A percentile compares a stretch with the other conserved stretches of the same genome.
Conservation (phyloP, 1,284 basidiomycete genomes). For the Rhizopogon parksii region DNA sequence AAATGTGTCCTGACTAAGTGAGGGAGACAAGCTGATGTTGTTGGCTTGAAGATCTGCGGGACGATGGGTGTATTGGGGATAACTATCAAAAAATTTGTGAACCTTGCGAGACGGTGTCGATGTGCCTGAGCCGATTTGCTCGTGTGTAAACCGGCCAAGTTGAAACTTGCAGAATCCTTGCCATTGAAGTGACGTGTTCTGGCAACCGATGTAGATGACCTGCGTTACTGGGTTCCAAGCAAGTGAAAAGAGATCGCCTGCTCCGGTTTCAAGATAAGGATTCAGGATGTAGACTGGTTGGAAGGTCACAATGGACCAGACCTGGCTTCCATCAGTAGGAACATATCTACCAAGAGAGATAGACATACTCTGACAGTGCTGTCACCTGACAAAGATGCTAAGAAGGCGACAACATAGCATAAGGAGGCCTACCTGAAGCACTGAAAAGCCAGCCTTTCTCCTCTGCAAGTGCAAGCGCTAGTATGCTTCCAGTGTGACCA, state of each 20-base stretch:
- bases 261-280: constrained; percentile 77
- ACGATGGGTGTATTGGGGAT: constrained; percentile 60
- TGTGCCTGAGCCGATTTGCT: constrained; percentile 33
- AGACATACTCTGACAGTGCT: constrained; percentile 68
- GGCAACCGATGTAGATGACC: constrained; percentile 83
- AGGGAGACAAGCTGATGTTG: constrained; percentile 33
- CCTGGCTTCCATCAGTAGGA: constrained; percentile 34
- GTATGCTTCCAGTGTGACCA: constrained; percentile 83
- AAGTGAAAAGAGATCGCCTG: constrained; percentile 89
- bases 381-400: constrained; percentile 49
- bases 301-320: constrained; percentile 80
- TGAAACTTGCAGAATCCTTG: constrained; percentile 47
- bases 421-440: constrained; percentile 54
- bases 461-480: constrained; percentile 73
- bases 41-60: constrained; percentile 58
- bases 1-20: constrained; percentile 12
- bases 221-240: constrained; percentile 69
- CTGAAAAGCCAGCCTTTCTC: constrained; percentile 83
- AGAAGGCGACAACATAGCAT: constrained; percentile 1
- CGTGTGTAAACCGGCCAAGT: constrained; percentile 13
- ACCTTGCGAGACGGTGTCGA: constrained; percentile 48
- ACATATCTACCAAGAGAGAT: neutral
- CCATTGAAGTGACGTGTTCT: constrained; percentile 89
- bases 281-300: constrained; percentile 71
- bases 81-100: constrained; percentile 81